Evolutionary conservation across 2,329 filamentous ascomycete species (phyloP).

Genomic region (Fusarium sororula): DNA sequence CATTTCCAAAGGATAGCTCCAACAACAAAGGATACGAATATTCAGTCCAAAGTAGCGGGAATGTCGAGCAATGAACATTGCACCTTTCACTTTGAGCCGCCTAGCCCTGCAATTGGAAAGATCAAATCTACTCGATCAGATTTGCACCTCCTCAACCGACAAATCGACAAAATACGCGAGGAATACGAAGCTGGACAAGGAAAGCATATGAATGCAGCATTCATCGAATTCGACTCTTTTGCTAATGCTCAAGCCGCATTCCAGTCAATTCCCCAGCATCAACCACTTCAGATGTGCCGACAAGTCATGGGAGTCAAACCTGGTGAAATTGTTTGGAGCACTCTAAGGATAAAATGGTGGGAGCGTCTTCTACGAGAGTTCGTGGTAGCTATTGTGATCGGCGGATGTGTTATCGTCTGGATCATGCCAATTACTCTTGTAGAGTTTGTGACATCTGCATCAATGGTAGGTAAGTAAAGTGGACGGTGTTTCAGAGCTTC

Average conservation of each 20-base stretch:
- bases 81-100: background rate
- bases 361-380: background rate
- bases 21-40: background rate
- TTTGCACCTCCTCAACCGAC: background rate
- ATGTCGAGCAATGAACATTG: rapidly evolving
- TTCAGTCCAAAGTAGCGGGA: rapidly evolving
- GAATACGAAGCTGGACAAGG: background rate
- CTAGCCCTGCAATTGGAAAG: too few relatives aligned
- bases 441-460: rapidly evolving
- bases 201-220: background rate
- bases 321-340: background rate
- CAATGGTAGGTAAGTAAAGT: rapidly evolving
- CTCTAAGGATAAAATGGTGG: background rate
- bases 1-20: rapidly evolving
- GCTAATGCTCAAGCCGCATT: background rate
- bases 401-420: background rate
- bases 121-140: background rate
- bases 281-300: background rate
- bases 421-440: background rate
- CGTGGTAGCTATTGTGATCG: rapidly evolving
- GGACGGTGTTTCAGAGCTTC: background rate
- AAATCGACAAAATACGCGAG: background rate
- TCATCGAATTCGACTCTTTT: rapidly evolving
- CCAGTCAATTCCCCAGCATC: background rate
- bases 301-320: background rate